A percentile compares a stretch with the other conserved stretches of the same genome.
Evolutionary conservation across 1,284 basidiomycete species (phyloP).

Genomic region (Testicularia cyperi): DNA sequence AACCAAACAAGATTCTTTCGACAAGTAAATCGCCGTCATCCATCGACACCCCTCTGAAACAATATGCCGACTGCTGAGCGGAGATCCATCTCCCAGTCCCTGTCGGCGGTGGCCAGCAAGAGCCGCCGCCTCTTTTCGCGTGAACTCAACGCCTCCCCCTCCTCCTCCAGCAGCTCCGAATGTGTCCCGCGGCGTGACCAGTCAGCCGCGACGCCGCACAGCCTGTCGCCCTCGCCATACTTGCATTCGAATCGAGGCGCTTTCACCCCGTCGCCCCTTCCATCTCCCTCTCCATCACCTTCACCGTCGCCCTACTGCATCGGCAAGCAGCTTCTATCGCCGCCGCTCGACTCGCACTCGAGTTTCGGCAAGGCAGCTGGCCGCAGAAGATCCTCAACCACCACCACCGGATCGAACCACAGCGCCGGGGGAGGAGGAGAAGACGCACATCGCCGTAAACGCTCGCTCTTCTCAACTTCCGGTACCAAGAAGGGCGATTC

Average conservation of each 20-base stretch:
- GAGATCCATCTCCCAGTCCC: slow-evolving; percentile 11
- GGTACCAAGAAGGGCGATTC: no score
- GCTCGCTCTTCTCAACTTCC: slow-evolving; percentile 27
- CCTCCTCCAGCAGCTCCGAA: no score
- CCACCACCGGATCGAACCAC: slow-evolving; percentile 10
- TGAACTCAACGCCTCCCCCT: neutral
- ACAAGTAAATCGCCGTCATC: no score
- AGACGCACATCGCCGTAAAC: slow-evolving; percentile 6
- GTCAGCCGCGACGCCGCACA: no score
- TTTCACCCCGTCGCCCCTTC: no score
- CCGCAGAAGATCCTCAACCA: slow-evolving; percentile 16
- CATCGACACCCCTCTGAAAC: no score
- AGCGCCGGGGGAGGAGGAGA: slow-evolving; percentile 3
- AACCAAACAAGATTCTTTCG: no score
- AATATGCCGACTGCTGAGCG: slow-evolving; percentile 23
- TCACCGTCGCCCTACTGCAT: slow-evolving; percentile 10
- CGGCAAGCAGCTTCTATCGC: slow-evolving; percentile 15
- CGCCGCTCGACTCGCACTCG: neutral
- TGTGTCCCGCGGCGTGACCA: no score
- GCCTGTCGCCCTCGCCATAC: no score
- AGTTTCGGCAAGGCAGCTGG: slow-evolving; percentile 7
- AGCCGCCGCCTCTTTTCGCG: slow-evolving; percentile 24
- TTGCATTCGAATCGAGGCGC: no score
- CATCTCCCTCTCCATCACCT: no score
- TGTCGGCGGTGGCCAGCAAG: slow-evolving; percentile 17